A percentile compares a stretch with the other conserved stretches of the same genome.
Conservation (phyloP, 1,284 basidiomycete species). For the Apiotrichum montevideense region DNA sequence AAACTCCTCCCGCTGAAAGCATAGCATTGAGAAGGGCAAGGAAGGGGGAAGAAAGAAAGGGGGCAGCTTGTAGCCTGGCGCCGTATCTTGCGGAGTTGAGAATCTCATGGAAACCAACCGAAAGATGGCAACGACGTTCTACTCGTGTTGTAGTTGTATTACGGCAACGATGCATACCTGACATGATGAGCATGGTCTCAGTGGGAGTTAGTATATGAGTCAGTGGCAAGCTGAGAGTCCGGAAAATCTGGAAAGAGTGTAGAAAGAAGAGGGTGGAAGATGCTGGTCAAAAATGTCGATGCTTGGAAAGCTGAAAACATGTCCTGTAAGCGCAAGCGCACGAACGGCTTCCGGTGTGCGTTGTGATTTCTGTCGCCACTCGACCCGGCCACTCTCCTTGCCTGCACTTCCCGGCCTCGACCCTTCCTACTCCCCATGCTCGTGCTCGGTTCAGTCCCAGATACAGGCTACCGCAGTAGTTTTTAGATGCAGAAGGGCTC, state of each 20-base stretch:
- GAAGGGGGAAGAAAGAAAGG: background rate
- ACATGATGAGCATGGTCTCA: background rate
- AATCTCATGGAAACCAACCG: background rate
- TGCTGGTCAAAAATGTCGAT: no score
- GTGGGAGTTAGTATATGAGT: background rate
- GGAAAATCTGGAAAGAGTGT: no score
- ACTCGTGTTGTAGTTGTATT: slow-evolving; percentile 3
- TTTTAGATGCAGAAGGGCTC: slow-evolving; percentile 17
- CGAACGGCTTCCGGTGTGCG: no score
- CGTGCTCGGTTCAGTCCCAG: background rate
- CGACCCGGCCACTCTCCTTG: no score
- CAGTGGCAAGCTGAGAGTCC: no score
- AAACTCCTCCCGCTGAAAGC: background rate
- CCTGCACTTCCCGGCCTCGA: background rate
- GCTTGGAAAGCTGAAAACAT: no score
- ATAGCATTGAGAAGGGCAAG: background rate
- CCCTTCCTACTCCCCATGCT: background rate
- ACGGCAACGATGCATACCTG: background rate
- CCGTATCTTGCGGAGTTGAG: background rate
- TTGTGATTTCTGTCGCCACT: no score
- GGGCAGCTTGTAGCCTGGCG: no score
- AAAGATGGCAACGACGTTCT: background rate
- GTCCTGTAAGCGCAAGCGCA: no score
- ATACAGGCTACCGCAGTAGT: background rate
- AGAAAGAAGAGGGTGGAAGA: no score